Percentiles rank a stretch among this genome's conserved stretches.
Evolutionary conservation across 768 basidiomycete genomes (phyloP).

Genomic region (Leccinum fibrillosum): DNA sequence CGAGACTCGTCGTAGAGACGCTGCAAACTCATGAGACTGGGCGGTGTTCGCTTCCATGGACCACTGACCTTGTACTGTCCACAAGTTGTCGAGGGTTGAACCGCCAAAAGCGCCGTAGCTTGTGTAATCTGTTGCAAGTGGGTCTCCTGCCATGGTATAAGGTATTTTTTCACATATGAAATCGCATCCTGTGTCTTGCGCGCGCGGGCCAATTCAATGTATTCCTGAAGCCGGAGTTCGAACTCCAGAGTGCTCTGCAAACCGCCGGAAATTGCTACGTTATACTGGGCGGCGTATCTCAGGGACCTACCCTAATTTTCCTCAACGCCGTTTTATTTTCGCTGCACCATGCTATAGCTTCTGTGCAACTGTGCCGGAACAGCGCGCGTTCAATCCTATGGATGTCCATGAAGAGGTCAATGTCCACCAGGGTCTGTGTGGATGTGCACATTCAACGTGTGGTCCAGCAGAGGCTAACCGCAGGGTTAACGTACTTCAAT

Average conservation of each 20-base stretch:
- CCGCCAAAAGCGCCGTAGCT: constrained; percentile 75
- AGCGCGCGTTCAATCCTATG: constrained; percentile 83
- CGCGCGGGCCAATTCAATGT: constrained; percentile 82
- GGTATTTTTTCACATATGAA: constrained; percentile 75
- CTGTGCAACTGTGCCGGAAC: constrained; percentile 69
- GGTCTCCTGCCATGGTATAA: constrained; percentile 78
- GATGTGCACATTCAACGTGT: constrained; percentile 17
- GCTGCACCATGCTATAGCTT: constrained; percentile 93
- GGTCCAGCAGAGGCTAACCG: constrained; percentile 10
- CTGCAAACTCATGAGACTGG: constrained; percentile 38
- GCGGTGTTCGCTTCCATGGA: constrained; percentile 1
- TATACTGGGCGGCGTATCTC: constrained; percentile 3
- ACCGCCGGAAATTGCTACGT: constrained; percentile 17
- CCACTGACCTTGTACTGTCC: constrained; percentile 74
- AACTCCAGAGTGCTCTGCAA: constrained; percentile 91
- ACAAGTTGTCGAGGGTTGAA: constrained; percentile 65
- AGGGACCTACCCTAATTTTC: constrained; percentile 71
- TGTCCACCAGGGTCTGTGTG: constrained; percentile 77
- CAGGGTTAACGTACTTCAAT: constrained; percentile 63
- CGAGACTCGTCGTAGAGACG: constrained; percentile 78
- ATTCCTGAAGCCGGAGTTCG: constrained; percentile 92
- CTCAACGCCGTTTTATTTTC: constrained; percentile 92
- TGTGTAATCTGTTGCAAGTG: constrained; percentile 76
- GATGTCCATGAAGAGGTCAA: constrained; percentile 89
- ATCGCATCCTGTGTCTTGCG: constrained; percentile 74